These are phyloP conservation scores for Phytophthora sp. DNA, from an alignment of 352 stramenopile species.

Conservation along the genomic window DNA sequence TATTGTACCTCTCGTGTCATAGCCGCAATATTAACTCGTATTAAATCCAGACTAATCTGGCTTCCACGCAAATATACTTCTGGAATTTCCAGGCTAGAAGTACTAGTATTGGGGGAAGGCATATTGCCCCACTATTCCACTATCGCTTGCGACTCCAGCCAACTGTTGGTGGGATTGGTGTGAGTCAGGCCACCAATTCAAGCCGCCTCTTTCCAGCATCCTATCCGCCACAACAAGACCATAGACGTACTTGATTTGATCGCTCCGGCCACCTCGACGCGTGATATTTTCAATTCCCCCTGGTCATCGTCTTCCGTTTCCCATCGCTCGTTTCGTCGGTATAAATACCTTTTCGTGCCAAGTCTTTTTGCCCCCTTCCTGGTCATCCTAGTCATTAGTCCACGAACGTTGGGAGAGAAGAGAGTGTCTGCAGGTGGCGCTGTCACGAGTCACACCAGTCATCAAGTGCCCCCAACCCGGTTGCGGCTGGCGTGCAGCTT, in stretches of 20 bases:
- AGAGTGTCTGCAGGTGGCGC: conserved; percentile 12
- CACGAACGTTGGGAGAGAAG: conserved; percentile 26
- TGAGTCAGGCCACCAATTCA: conserved; percentile 9
- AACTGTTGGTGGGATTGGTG: not conserved
- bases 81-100: conserved; percentile 23
- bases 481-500: conserved; percentile 21
- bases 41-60: conserved; percentile 14
- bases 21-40: too few species aligned
- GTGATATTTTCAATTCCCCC: conserved; percentile 4
- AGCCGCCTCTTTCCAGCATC: conserved; percentile 22
- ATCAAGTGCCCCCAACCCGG: conserved; percentile 16
- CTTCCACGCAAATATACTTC: not conserved
- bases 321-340: not conserved
- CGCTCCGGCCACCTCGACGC: not conserved
- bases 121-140: conserved; percentile 17
- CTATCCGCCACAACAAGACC: conserved; percentile 9
- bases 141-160: conserved; percentile 6
- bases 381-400: not conserved
- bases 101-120: too few species aligned
- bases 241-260: too few species aligned
- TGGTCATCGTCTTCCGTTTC: not conserved
- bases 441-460: conserved; percentile 12
- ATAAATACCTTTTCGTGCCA: conserved; percentile 9
- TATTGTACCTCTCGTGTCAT: too few species aligned
- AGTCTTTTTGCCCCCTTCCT: conserved; percentile 1